Conservation (phyloP, 768 basidiomycete species). For the Lactarius trivialis region DNA sequence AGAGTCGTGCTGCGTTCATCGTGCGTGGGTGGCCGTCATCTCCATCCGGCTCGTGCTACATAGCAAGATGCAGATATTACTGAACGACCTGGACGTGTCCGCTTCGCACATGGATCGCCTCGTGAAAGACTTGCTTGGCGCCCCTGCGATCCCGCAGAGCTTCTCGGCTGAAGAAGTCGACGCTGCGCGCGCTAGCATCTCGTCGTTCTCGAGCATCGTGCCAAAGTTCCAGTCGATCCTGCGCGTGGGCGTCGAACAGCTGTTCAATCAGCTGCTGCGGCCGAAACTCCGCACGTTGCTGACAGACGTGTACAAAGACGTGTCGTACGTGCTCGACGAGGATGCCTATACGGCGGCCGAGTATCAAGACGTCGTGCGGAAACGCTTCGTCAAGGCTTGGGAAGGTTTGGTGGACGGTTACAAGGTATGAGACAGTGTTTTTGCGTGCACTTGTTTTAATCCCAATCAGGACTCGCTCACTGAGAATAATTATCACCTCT, state of each 20-base stretch:
- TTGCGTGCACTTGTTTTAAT: not conserved
- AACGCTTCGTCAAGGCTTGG: constrained; percentile 88
- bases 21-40: constrained; percentile 42
- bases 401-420: constrained; percentile 81
- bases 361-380: constrained; percentile 78
- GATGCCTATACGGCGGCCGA: constrained; percentile 79
- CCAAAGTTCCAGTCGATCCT: constrained; percentile 65
- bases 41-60: not conserved
- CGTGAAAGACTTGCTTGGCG: constrained; percentile 53
- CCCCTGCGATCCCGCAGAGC: constrained; percentile 53
- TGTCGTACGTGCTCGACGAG: constrained; percentile 85
- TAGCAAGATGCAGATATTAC: constrained; percentile 53
- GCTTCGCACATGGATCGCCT: constrained; percentile 84
- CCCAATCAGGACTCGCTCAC: constrained; percentile 70
- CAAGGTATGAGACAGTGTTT: constrained; percentile 43
- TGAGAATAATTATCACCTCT: constrained; percentile 76
- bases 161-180: constrained; percentile 56
- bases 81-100: constrained; percentile 95
- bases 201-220: constrained; percentile 46
- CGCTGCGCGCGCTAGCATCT: constrained; percentile 42
- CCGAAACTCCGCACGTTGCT: constrained; percentile 81
- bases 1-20: constrained; percentile 73
- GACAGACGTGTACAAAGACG: constrained; percentile 83
- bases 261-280: constrained; percentile 91
- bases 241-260: constrained; percentile 85